A percentile compares a stretch with the other conserved stretches of the same genome.
Evolutionary conservation across 805 yeast genomes (phyloP).

Genomic region (Lipomyces sp.): DNA sequence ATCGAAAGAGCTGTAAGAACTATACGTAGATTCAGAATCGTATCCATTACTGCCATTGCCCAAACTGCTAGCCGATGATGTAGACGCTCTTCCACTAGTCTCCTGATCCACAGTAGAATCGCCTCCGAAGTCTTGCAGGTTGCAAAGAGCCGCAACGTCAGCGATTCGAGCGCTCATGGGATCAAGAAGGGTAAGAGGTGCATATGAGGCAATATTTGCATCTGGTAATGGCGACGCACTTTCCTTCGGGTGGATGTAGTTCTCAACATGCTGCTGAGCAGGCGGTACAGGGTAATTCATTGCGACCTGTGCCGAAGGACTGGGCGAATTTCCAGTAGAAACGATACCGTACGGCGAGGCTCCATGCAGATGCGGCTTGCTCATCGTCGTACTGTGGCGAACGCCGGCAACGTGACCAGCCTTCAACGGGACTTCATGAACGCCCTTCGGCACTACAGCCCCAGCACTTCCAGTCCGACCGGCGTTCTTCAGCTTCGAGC

Average conservation of each 20-base stretch:
- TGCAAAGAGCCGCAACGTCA: background rate
- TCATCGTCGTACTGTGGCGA: conserved; percentile 1
- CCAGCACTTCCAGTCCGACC: conserved; percentile 22
- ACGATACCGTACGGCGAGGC: conserved; percentile 4
- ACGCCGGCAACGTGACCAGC: conserved; percentile 8
- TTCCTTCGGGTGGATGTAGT: background rate
- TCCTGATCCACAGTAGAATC: background rate
- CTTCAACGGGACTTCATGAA: background rate
- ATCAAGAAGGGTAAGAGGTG: background rate
- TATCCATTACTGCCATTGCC: background rate
- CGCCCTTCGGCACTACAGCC: background rate
- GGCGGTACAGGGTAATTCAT: background rate
- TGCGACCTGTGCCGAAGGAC: background rate
- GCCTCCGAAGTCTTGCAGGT: background rate
- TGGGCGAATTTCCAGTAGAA: conserved; percentile 2
- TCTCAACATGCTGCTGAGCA: background rate
- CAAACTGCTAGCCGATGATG: background rate
- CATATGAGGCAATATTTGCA: background rate
- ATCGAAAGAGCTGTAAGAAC: background rate
- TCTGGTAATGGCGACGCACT: background rate
- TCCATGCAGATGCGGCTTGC: conserved; percentile 11
- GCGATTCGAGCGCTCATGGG: background rate
- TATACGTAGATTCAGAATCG: conserved; percentile 5
- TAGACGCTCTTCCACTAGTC: background rate
- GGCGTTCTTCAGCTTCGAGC: conserved; percentile 33